A percentile compares a stretch with the other conserved stretches of the same genome.
Evolutionary conservation across 345 rosid species (phyloP).

Genomic region (Adansonia digitata): DNA sequence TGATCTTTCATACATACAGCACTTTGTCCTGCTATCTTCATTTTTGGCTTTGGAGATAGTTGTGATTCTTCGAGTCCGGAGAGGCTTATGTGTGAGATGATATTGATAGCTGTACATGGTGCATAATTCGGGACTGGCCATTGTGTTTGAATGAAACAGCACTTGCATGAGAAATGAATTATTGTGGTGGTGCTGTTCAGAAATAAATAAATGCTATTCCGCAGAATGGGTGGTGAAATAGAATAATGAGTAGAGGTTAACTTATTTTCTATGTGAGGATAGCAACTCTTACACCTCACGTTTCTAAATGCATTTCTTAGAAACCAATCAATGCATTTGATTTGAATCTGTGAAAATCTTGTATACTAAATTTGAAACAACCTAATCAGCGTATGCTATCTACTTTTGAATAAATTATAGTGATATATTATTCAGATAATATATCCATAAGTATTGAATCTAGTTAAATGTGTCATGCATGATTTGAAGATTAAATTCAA

Average conservation of each 20-base stretch:
- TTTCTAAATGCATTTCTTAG: background rate
- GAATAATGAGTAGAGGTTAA: background rate
- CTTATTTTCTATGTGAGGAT: background rate
- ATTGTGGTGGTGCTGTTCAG: background rate
- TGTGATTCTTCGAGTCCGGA: background rate
- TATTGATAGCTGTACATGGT: background rate
- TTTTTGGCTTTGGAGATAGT: conserved; percentile 2
- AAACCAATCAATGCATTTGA: background rate
- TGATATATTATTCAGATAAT: background rate
- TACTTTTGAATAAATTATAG: background rate
- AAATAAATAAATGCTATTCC: background rate
- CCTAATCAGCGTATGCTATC: background rate
- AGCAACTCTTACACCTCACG: background rate
- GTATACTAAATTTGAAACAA: background rate
- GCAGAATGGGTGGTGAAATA: background rate
- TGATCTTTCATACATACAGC: background rate
- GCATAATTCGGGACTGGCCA: background rate
- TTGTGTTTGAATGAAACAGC: background rate
- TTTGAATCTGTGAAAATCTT: background rate
- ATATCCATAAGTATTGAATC: background rate
- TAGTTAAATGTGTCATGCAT: background rate
- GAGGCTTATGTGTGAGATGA: background rate
- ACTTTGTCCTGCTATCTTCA: background rate
- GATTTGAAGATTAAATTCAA: background rate
- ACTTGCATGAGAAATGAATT: background rate